Base-by-base conservation (phyloP, 2,329 filamentous ascomycete genomes). In the Zymoseptoria ardabiliae region DNA sequence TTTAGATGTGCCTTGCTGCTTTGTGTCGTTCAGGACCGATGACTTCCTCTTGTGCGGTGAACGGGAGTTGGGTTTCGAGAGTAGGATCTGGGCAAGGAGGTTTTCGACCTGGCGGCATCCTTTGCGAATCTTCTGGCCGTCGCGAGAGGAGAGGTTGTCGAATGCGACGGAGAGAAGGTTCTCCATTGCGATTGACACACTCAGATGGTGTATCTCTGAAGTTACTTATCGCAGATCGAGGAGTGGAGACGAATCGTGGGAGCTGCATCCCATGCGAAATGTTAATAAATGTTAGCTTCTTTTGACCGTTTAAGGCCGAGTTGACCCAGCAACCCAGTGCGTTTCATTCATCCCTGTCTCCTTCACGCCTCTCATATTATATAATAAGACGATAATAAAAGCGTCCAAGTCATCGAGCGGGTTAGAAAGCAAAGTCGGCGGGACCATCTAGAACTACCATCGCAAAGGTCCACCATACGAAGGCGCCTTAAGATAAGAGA, bases 81-180 rank as follows among this genome's bases (percentile, higher is more conserved):
- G 85, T 76, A 93, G 97, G 77, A 97, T 95, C 76, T 96, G 92
- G 21, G 93, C 93, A 55, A 97, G 83, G 52, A 97, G 83, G 30
- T 91, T 91, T 77, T 97, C 93, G 64, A 97, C 91, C 77, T 97
- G 93, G 66, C 91, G 88, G 66, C 97, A 78, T 55, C 93, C 94
- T 78, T 97, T 97, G 68, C 91, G 88, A 72, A 97, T 89, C 78
- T 96, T 96, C 73, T 83, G 81, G 59, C 87, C 86, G 69, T 97
- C 91, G 74, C 92, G 92, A 54, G 92, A 97, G 62, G 92, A 95
- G 65, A 97, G 87, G 76, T 96, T 96, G 79, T 97, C 92, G 76
- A 97, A 97, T 62, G 93, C 91, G 73, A 96, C 86, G 51, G 91
- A 95, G 58, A 97, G 82, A 25, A 97, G 83, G 56, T 89, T 86